These are phyloP conservation scores for Trichoderma sp. DNA, from an alignment of 2,329 filamentous ascomycete species.

Conservation along the genomic window DNA sequence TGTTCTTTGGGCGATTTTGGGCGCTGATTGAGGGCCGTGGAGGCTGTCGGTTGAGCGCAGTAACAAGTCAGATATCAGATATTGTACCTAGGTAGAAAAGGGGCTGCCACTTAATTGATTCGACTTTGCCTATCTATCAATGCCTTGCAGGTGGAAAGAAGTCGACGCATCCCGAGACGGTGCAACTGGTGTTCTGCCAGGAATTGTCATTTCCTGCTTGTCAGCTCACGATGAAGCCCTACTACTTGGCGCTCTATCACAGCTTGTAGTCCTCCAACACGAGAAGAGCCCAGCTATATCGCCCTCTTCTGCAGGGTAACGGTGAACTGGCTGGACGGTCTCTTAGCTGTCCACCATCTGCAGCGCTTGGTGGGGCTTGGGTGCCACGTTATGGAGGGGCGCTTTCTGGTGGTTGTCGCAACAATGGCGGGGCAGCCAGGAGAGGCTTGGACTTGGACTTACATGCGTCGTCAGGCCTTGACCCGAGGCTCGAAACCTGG, in stretches of 20 bases:
- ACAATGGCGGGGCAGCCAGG: constrained; percentile 25
- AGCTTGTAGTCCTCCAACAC: background rate
- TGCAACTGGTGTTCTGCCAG: too few relatives aligned
- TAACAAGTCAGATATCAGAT: background rate
- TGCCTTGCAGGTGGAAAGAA: too few relatives aligned
- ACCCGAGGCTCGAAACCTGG: constrained; percentile 19
- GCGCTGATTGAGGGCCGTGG: constrained; percentile 30
- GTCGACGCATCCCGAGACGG: too few relatives aligned
- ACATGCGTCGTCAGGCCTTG: constrained; percentile 25
- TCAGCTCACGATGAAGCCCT: too few relatives aligned
- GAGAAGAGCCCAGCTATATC: background rate
- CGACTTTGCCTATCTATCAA: background rate
- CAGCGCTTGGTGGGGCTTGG: constrained; percentile 12
- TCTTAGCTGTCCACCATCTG: background rate
- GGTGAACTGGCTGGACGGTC: background rate
- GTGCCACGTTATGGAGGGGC: constrained; percentile 25
- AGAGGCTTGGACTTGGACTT: constrained; percentile 20
- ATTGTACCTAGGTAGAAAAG: constrained; percentile 3
- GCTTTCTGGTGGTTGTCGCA: background rate
- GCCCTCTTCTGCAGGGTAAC: background rate
- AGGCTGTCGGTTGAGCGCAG: background rate
- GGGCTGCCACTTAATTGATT: constrained; percentile 4
- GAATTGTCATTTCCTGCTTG: too few relatives aligned
- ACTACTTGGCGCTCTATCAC: too few relatives aligned
- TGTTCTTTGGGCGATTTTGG: constrained; percentile 33